A percentile compares a stretch with the other conserved stretches of the same genome.
Conservation (phyloP, 2,329 filamentous ascomycete genomes). For the Chaetomiaceae sp. region DNA sequence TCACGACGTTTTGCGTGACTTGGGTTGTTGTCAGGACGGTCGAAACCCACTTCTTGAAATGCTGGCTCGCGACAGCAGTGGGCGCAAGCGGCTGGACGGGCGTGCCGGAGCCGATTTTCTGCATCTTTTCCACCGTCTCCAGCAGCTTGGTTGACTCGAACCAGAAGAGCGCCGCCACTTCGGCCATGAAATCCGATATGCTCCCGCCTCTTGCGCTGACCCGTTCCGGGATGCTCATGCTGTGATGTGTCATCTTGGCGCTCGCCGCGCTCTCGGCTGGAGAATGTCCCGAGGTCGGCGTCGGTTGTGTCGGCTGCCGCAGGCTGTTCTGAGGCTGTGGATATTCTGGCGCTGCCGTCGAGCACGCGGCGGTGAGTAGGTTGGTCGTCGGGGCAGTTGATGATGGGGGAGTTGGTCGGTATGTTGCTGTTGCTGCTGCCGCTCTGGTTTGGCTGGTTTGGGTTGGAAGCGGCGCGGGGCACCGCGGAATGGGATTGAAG, state of each 20-base stretch:
- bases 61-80: conserved; percentile 70
- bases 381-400: neutral
- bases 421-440: neutral
- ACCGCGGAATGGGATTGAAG: conserved; percentile 18
- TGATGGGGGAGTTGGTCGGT: conserved; percentile 8
- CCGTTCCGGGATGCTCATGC: conserved; percentile 67
- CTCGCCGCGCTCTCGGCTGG: conserved; percentile 35
- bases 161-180: conserved; percentile 98
- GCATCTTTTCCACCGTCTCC: conserved; percentile 64
- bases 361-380: neutral
- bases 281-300: conserved; percentile 30
- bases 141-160: conserved; percentile 85
- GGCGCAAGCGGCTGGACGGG: conserved; percentile 54
- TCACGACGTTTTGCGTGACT: conserved; percentile 90
- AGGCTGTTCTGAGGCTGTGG: conserved; percentile 22
- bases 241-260: conserved; percentile 50
- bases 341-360: conserved; percentile 2
- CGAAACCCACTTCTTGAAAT: conserved; percentile 91
- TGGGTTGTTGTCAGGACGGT: conserved; percentile 90
- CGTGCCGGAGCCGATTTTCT: conserved; percentile 37
- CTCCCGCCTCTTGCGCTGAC: conserved; percentile 73
- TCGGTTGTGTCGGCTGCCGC: conserved; percentile 35
- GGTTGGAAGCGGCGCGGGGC: neutral
- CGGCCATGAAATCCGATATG: conserved; percentile 74
- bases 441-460: conserved; percentile 8